Percentiles rank a stretch among this genome's conserved stretches.
phyloP scores from a whole-genome alignment of 176 grass and related monocot species.

The Pontederia crassipes region DNA sequence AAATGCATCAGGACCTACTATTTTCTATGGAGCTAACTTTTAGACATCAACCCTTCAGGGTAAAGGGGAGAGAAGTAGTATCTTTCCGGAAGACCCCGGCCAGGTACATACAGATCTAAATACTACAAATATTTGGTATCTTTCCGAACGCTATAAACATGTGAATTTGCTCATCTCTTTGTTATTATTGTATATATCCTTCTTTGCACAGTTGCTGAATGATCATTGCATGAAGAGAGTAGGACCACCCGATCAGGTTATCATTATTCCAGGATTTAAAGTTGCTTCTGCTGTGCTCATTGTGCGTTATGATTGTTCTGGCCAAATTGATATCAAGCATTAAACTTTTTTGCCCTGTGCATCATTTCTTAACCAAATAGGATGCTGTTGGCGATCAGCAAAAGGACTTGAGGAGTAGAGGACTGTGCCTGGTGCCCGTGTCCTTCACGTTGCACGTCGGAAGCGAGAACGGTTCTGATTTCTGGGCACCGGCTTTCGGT shows the following conservation, averaged over 20 bases:
- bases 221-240: slow-evolving; percentile 28
- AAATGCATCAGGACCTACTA: background rate
- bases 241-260: slow-evolving; percentile 26
- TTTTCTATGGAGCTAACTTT: background rate
- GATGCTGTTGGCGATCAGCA: background rate
- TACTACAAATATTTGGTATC: background rate
- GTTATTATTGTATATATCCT: slow-evolving; percentile 17
- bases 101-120: background rate
- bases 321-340: background rate
- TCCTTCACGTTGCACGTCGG: background rate
- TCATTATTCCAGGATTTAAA: background rate
- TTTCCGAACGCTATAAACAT: background rate
- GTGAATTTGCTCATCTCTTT: background rate
- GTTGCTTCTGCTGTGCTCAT: background rate
- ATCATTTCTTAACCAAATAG: background rate
- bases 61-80: background rate
- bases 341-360: background rate
- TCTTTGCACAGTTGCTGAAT: slow-evolving; percentile 30
- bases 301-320: background rate
- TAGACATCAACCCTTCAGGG: background rate
- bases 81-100: background rate
- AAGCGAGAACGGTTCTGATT: background rate
- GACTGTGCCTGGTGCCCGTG: slow-evolving; percentile 3
- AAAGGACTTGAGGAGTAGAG: slow-evolving; percentile 3
- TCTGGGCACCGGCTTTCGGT: background rate